Percentiles rank a stretch among this genome's conserved stretches.
Evolutionary conservation across 768 basidiomycete genomes (phyloP).

Genomic region (Lactifluus hygrophoroides): DNA sequence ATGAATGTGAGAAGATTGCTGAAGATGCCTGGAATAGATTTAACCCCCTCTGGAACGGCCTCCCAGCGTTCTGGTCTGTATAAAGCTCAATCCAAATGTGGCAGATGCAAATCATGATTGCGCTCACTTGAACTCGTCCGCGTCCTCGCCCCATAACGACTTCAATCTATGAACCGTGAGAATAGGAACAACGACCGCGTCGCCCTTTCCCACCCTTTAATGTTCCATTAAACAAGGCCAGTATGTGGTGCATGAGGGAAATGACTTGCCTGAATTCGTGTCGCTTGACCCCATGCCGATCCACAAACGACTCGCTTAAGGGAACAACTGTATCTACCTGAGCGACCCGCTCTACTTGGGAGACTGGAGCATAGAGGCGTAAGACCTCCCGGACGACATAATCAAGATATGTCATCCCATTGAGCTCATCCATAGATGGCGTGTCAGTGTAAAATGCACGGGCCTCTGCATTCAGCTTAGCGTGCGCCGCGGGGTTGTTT

Average conservation of each 20-base stretch:
- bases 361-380: slow-evolving; percentile 18
- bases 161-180: slow-evolving; percentile 10
- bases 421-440: slow-evolving; percentile 63
- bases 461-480: slow-evolving; percentile 51
- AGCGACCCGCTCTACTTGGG: slow-evolving; percentile 7
- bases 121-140: slow-evolving; percentile 23
- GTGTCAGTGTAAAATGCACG: slow-evolving; percentile 41
- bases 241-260: neutral
- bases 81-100: neutral
- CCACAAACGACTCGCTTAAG: slow-evolving; percentile 13
- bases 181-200: slow-evolving; percentile 12
- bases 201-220: slow-evolving; percentile 12
- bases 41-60: slow-evolving; percentile 6
- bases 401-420: slow-evolving; percentile 58
- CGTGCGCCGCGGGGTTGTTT: slow-evolving; percentile 40
- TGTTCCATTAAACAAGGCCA: neutral
- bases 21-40: slow-evolving; percentile 12
- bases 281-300: slow-evolving; percentile 16
- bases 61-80: slow-evolving; percentile 21
- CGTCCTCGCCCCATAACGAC: slow-evolving; percentile 20
- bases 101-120: neutral
- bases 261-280: slow-evolving; percentile 17
- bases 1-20: slow-evolving; percentile 17
- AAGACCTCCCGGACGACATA: slow-evolving; percentile 12
- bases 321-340: slow-evolving; percentile 18